Evolutionary conservation across 768 basidiomycete species (phyloP).

Genomic region (Cyclocybe aegerita): DNA sequence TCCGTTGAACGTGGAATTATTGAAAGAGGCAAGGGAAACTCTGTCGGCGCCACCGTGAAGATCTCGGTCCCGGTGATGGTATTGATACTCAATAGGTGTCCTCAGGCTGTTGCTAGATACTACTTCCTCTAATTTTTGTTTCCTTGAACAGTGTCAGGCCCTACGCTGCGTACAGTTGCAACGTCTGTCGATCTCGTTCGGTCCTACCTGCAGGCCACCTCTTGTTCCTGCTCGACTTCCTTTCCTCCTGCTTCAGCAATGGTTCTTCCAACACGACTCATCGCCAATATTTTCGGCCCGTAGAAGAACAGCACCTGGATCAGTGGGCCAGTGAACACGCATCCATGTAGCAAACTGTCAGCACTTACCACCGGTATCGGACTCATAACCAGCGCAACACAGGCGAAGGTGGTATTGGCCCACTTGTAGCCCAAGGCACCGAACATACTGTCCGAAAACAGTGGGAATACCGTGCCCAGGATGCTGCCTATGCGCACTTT

Average conservation of each 20-base stretch:
- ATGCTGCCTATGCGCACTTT: conserved; percentile 36
- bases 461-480: conserved; percentile 47
- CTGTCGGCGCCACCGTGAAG: not conserved
- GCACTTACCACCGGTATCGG: conserved; percentile 48
- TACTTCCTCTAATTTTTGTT: no score
- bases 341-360: not conserved
- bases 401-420: conserved; percentile 52
- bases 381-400: conserved; percentile 45
- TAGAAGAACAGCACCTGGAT: conserved; percentile 26
- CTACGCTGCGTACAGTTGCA: no score
- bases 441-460: conserved; percentile 61
- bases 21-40: not conserved
- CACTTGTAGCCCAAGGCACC: conserved; percentile 49
- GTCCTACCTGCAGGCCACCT: not conserved
- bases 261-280: not conserved
- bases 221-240: not conserved
- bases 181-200: no score
- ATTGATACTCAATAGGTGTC: not conserved
- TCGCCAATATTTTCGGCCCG: conserved; percentile 20
- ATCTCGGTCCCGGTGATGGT: not conserved
- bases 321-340: not conserved
- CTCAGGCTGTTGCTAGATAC: no score
- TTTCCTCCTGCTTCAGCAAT: not conserved
- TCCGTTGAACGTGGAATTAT: no score
- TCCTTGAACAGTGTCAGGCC: no score